Percentiles rank a stretch among this genome's conserved stretches.
phyloP scores from a whole-genome alignment of 495 filamentous ascomycete genomes.

The Xylaria nigripes region DNA sequence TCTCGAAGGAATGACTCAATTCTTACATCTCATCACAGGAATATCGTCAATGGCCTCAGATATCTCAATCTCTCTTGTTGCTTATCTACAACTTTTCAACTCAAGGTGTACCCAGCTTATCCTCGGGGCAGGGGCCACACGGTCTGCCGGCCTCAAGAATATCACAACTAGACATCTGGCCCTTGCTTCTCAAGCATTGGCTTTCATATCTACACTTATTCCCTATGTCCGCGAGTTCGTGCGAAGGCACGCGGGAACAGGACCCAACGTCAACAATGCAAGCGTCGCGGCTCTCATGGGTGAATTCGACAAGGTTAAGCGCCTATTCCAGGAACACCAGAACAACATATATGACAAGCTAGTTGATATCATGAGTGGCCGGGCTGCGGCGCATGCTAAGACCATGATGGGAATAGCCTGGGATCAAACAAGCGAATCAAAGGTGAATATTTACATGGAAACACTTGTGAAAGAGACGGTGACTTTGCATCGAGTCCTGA shows the following conservation, averaged over 20 bases:
- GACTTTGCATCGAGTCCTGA: conserved; percentile 79
- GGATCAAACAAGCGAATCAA: conserved; percentile 42
- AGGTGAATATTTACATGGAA: conserved; percentile 75
- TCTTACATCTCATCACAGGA: conserved; percentile 70
- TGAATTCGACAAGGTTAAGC: conserved; percentile 89
- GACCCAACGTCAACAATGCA: conserved; percentile 42
- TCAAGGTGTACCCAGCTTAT: conserved; percentile 90
- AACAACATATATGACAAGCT: conserved; percentile 89
- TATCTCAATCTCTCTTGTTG: conserved; percentile 55
- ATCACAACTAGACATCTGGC: conserved; percentile 96
- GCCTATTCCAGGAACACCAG: conserved; percentile 88
- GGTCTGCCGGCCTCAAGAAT: conserved; percentile 85
- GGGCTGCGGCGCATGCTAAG: conserved; percentile 62
- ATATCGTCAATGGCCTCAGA: conserved; percentile 85
- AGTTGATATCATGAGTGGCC: conserved; percentile 86
- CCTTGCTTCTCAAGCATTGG: conserved; percentile 79
- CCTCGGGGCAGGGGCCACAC: conserved; percentile 84
- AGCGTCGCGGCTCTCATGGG: conserved; percentile 51
- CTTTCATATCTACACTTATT: conserved; percentile 78
- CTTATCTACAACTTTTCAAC: conserved; percentile 82
- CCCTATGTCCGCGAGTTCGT: conserved; percentile 90
- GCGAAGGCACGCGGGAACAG: conserved; percentile 61
- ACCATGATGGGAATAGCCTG: conserved; percentile 71
- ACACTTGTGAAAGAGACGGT: conserved; percentile 81
- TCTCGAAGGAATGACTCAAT: conserved; percentile 70